These are phyloP conservation scores for Malbranchea zuffiana DNA, from an alignment of 2,329 filamentous ascomycete genomes.

Conservation along the genomic window DNA sequence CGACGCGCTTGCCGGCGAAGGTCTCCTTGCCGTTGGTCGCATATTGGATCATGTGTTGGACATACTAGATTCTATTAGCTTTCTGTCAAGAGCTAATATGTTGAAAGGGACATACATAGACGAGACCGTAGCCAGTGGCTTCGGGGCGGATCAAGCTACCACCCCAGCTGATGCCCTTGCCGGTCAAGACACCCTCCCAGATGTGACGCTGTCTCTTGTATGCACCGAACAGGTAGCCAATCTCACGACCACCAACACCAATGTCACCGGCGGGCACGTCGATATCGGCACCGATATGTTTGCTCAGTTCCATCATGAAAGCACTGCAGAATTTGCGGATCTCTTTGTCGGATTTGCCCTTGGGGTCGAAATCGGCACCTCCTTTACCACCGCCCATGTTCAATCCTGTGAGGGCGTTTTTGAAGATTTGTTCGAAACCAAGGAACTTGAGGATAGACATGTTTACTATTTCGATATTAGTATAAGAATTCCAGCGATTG, in stretches of 20 bases:
- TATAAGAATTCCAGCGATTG: conserved; percentile 37
- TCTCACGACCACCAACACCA: conserved; percentile 81
- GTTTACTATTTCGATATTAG: conserved; percentile 33
- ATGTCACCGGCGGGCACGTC: conserved; percentile 97
- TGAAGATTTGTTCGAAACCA: conserved; percentile 99
- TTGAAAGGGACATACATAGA: conserved; percentile 54
- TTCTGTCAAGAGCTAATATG: not conserved
- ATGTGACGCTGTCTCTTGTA: conserved; percentile 81
- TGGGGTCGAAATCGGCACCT: conserved; percentile 96
- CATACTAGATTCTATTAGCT: conserved; percentile 46
- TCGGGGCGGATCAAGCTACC: conserved; percentile 89
- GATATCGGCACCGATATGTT: conserved; percentile 91
- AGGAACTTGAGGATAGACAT: conserved; percentile 80
- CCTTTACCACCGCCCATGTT: conserved; percentile 97
- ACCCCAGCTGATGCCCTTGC: conserved; percentile 89
- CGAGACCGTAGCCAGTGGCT: conserved; percentile 90
- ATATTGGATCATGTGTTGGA: conserved; percentile 89
- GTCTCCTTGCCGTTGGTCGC: conserved; percentile 65
- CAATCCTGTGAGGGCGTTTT: conserved; percentile 93
- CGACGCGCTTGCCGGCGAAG: conserved; percentile 84
- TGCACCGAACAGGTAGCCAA: conserved; percentile 88
- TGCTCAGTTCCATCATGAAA: conserved; percentile 92
- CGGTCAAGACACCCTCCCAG: conserved; percentile 93
- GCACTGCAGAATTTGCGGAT: conserved; percentile 93
- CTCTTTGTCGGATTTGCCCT: conserved; percentile 95